A percentile compares a stretch with the other conserved stretches of the same genome.
Conservation (phyloP, 345 rosid species). For the Rhodamnia argentea region DNA sequence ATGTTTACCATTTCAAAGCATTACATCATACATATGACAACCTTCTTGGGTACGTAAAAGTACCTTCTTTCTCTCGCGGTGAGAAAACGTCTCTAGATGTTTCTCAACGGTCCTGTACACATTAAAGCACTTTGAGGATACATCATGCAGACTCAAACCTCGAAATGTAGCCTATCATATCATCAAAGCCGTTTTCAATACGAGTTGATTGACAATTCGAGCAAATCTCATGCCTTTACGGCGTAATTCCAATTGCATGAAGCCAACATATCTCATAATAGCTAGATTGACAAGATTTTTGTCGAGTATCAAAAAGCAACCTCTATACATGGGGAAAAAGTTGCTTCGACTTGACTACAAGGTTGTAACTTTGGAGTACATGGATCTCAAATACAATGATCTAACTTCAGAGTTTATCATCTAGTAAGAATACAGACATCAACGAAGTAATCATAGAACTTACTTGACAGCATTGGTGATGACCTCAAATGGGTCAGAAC, state of each 20-base stretch:
- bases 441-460: background rate
- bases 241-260: background rate
- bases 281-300: background rate
- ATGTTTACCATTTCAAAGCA: background rate
- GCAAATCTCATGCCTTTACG: background rate
- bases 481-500: slow-evolving; percentile 50
- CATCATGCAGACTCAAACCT: background rate
- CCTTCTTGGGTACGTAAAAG: background rate
- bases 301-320: background rate
- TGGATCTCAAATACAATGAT: background rate
- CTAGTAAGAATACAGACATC: background rate
- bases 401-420: background rate
- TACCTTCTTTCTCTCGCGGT: slow-evolving; percentile 55
- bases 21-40: background rate
- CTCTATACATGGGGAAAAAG: background rate
- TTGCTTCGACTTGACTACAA: background rate
- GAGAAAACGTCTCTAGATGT: slow-evolving; percentile 50
- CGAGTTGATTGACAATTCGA: background rate
- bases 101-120: slow-evolving; percentile 36
- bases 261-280: background rate
- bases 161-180: background rate
- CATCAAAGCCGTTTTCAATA: background rate
- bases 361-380: background rate
- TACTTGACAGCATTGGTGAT: slow-evolving; percentile 52
- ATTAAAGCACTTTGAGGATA: background rate